Conservation (phyloP, 2,329 filamentous ascomycete genomes). For the Fragosphaeria purpurea region DNA sequence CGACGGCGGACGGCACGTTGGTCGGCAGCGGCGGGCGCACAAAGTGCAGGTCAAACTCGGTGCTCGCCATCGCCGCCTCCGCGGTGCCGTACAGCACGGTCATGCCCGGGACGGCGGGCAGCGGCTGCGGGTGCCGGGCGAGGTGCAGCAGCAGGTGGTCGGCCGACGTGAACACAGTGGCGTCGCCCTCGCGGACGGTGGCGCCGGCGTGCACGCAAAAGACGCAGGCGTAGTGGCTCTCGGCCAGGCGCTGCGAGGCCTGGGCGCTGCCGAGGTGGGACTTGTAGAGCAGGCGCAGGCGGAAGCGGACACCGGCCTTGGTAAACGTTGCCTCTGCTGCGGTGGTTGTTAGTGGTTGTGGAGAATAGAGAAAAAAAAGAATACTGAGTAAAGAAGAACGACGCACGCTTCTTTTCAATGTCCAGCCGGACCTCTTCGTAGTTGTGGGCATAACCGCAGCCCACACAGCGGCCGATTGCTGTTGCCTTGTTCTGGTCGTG, state of each 20-base stretch:
- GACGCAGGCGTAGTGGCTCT: conserved; percentile 28
- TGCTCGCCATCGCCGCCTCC: conserved; percentile 8
- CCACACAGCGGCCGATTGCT: conserved; percentile 16
- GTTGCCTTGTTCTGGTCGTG: conserved; percentile 14
- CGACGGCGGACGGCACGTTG: conserved; percentile 19
- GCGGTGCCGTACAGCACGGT: conserved; percentile 25
- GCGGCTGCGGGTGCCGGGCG: conserved; percentile 29
- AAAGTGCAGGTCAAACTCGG: conserved; percentile 28
- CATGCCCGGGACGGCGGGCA: conserved; percentile 27
- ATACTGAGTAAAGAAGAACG: neutral
- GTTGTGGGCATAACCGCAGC: conserved; percentile 19
- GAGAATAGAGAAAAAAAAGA: neutral
- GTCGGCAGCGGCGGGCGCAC: conserved; percentile 21
- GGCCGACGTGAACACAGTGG: conserved; percentile 29
- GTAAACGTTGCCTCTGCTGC: conserved; percentile 25
- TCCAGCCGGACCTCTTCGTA: conserved; percentile 24
- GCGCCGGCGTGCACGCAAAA: conserved; percentile 26
- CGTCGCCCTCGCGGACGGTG: conserved; percentile 28
- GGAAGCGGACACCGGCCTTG: conserved; percentile 26
- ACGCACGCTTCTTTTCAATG: conserved; percentile 20
- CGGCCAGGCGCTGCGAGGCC: conserved; percentile 16
- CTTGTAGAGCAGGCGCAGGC: conserved; percentile 32
- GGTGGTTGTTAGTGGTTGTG: neutral
- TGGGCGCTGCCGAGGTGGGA: conserved; percentile 26
- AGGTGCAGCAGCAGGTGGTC: conserved; percentile 30